Base-by-base conservation (phyloP, 2,329 filamentous ascomycete genomes). In the Colletotrichum tanaceti region DNA sequence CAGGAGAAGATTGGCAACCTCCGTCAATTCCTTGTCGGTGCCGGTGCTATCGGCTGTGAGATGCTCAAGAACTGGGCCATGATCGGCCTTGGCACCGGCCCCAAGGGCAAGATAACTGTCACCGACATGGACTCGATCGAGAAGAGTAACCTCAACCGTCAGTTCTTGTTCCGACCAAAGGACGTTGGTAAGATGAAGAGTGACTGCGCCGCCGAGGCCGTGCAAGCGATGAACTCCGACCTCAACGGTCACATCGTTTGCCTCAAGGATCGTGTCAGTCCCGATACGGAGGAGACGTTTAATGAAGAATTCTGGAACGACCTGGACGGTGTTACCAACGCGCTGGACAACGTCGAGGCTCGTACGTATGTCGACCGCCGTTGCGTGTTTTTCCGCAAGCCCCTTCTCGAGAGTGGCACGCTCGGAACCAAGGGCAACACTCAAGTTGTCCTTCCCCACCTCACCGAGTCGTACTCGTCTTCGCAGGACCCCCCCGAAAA, bases 61-160 rank as follows among this genome's bases (percentile, higher is more conserved):
- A 99, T 98, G 92, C 84, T 99, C 73, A 99, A 99, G 88, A 98
- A 98, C 80, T 99, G 96, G 94, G 95, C 97, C 43, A 97, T 99
- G 94, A 97, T 98, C 79, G 96, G 96, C 73, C 85, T 99, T 38
- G 95, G 91, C 52, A 93, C 92, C 53, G 96, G 96, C 4, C 93
- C 93, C 3, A 88, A 94, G 57, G 96, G 96, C 75, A 91, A 92
- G 79, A 97, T 99, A 75, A 93, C 85, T 67, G 92, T 99, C 58
- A 98, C 97, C 16, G 96, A 99, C 78, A 98, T 97, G 90, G 96
- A 99, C 77, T 94, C 94, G 63, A 99, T 99, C 74, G 96, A 99
- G 83, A 97, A 95, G 88, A 98, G 95, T 84, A 99, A 99, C 78
- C 85, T 99, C 60, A 99, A 99, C 84, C 89, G 96, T 50, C 96